phyloP scores from a whole-genome alignment of 768 basidiomycete genomes.

The Wakefieldia striispora region DNA sequence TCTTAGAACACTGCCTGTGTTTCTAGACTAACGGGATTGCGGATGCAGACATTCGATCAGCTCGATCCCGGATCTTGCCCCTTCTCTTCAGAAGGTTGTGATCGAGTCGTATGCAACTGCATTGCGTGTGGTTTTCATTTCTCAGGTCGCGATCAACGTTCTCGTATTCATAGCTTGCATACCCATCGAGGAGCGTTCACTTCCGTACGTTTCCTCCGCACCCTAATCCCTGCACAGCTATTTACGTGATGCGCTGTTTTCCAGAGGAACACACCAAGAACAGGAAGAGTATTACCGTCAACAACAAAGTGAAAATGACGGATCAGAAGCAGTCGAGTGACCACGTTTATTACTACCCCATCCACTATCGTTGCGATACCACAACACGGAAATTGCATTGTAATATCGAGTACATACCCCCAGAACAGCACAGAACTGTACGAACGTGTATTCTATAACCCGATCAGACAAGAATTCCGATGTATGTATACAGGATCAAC shows the following conservation, averaged over 20 bases:
- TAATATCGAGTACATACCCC: slow-evolving; percentile 25
- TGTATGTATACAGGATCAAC: neutral
- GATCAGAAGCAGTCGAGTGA: slow-evolving; percentile 18
- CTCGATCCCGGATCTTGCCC: slow-evolving; percentile 64
- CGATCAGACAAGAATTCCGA: slow-evolving; percentile 7
- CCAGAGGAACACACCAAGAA: slow-evolving; percentile 61
- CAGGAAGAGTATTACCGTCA: slow-evolving; percentile 56
- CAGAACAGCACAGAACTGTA: slow-evolving; percentile 20
- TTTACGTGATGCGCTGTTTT: slow-evolving; percentile 9
- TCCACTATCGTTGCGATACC: slow-evolving; percentile 17
- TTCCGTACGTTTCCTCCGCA: slow-evolving; percentile 39
- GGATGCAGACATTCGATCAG: slow-evolving; percentile 61
- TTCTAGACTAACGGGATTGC: slow-evolving; percentile 13
- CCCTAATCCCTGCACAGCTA: slow-evolving; percentile 16
- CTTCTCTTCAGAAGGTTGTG: slow-evolving; percentile 55
- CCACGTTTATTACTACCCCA: slow-evolving; percentile 1
- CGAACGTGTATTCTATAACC: slow-evolving; percentile 20
- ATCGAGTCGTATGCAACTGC: slow-evolving; percentile 78
- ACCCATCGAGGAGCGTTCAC: slow-evolving; percentile 71
- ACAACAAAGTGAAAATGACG: slow-evolving; percentile 26
- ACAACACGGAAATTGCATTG: slow-evolving; percentile 29
- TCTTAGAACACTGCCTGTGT: slow-evolving; percentile 13
- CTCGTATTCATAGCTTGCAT: slow-evolving; percentile 65
- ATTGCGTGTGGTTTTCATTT: slow-evolving; percentile 79
- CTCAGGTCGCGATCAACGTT: slow-evolving; percentile 66